Conservation (phyloP, 305 asterid genomes). For the Fraxinus angustifolia region DNA sequence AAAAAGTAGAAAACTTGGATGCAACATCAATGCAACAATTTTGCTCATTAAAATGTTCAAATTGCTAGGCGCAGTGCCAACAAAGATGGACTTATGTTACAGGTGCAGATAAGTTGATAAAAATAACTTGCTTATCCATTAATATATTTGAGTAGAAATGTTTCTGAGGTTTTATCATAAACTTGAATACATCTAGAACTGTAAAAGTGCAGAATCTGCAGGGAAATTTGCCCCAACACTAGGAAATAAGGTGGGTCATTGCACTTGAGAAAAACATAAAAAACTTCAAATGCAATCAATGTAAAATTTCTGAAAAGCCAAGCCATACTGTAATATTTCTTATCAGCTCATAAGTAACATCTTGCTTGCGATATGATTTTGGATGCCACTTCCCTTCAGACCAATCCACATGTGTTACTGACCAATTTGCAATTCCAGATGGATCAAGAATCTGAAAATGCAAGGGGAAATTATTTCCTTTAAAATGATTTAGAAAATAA, state of each 20-base stretch:
- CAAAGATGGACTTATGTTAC: background rate
- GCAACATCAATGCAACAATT: background rate
- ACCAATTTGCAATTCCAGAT: constrained; percentile 47
- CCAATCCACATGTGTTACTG: constrained; percentile 58
- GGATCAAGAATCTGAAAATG: constrained; percentile 42
- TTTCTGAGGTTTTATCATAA: background rate
- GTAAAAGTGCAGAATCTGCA: background rate
- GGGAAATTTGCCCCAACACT: background rate
- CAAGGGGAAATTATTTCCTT: background rate
- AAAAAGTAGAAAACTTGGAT: background rate
- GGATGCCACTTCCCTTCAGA: constrained; percentile 64
- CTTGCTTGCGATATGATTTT: constrained; percentile 38
- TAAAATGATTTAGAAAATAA: background rate
- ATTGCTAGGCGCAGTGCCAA: background rate
- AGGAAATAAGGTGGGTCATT: background rate
- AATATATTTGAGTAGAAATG: background rate
- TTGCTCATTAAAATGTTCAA: background rate
- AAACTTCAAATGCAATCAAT: background rate
- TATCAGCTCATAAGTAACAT: constrained; percentile 34
- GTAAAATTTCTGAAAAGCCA: background rate
- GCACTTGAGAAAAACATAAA: background rate
- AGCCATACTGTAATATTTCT: constrained; percentile 45
- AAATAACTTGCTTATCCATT: background rate
- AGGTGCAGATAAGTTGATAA: background rate
- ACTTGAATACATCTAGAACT: background rate